These are phyloP conservation scores for Suhomyces chickasaworum DNA, from an alignment of 1,139 yeast species.

Conservation along the genomic window DNA sequence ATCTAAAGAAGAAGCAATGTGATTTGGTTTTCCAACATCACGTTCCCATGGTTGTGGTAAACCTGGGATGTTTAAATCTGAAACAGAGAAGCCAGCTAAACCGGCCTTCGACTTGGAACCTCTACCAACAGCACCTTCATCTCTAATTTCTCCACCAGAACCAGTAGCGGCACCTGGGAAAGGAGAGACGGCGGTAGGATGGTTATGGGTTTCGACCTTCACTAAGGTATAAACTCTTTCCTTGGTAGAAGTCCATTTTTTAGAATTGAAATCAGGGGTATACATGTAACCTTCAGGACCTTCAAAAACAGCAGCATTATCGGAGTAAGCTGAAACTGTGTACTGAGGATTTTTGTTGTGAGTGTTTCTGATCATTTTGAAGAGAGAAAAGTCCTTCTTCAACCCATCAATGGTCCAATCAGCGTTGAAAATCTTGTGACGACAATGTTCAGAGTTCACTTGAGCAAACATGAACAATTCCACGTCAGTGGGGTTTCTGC, in stretches of 20 bases:
- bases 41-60: conserved; percentile 94
- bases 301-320: conserved; percentile 97
- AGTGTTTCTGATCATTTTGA: conserved; percentile 95
- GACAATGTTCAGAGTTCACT: conserved; percentile 98
- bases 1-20: conserved; percentile 89
- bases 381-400: conserved; percentile 71
- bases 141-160: conserved; percentile 99
- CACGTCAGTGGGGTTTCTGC: conserved; percentile 96
- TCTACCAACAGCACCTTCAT: conserved; percentile 99
- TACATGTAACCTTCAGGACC: conserved; percentile 75
- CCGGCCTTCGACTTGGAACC: conserved; percentile 98
- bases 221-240: conserved; percentile 88
- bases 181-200: conserved; percentile 99
- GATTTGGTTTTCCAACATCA: conserved; percentile 82
- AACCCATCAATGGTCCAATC: conserved; percentile 95
- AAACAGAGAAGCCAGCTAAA: conserved; percentile 86
- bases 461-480: conserved; percentile 99
- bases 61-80: conserved; percentile 86
- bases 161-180: conserved; percentile 99
- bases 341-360: conserved; percentile 77
- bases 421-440: conserved; percentile 98
- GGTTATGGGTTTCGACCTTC: conserved; percentile 98
- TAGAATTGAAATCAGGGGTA: conserved; percentile 74
- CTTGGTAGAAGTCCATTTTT: conserved; percentile 70
- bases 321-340: conserved; percentile 94